Evolutionary conservation across 2,329 filamentous ascomycete genomes (phyloP).

Genomic region (Botrytis deweyae): DNA sequence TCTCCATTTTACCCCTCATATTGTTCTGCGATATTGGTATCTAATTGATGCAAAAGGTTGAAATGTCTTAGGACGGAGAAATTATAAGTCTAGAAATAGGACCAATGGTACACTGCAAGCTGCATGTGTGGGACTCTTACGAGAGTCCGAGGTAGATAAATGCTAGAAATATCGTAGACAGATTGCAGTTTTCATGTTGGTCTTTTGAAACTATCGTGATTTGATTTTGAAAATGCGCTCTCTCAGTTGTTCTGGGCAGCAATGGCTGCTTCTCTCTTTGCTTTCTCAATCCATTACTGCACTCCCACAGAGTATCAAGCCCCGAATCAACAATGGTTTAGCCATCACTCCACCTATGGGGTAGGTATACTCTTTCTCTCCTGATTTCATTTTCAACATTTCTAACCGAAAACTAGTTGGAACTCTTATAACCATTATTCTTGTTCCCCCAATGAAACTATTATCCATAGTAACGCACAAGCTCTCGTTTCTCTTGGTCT

Average conservation of each 20-base stretch:
- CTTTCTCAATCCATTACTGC: not conserved
- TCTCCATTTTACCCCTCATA: not conserved
- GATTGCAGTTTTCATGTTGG: not conserved
- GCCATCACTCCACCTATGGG: conserved; percentile 35
- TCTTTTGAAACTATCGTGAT: not conserved
- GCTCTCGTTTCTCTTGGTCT: conserved; percentile 49
- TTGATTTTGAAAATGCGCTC: not conserved
- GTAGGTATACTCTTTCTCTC: conserved; percentile 20
- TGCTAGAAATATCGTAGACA: not conserved
- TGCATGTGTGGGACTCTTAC: not conserved
- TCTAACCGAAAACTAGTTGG: conserved; percentile 39
- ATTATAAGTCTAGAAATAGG: not conserved
- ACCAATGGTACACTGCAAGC: not conserved
- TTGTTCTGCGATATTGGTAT: not conserved
- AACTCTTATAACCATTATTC: conserved; percentile 53
- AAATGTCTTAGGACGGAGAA: not conserved
- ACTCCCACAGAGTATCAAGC: not conserved
- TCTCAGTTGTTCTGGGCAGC: not conserved
- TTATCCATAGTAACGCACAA: conserved; percentile 48
- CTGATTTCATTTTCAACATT: not conserved
- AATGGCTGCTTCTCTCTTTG: not conserved
- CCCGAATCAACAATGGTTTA: conserved; percentile 31
- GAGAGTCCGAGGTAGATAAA: not conserved
- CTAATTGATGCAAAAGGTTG: not conserved
- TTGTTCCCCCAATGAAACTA: conserved; percentile 47